A percentile compares a stretch with the other conserved stretches of the same genome.
Evolutionary conservation across 2,329 filamentous ascomycete species (phyloP).

Genomic region (Cladosporium austrohemisphaericum): DNA sequence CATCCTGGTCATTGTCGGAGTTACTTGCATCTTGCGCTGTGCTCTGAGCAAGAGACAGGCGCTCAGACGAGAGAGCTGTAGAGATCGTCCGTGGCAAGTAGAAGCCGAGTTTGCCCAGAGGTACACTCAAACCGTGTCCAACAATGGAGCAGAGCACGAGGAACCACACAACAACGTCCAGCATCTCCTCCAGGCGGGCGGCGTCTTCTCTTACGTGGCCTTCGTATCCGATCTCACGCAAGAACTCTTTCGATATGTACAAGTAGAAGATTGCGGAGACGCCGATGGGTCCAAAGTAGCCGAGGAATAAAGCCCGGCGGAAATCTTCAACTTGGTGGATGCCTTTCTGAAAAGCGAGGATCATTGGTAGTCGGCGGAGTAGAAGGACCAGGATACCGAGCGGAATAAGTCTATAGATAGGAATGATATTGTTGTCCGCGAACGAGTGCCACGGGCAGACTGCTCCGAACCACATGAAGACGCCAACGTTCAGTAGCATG

Average conservation of each 20-base stretch:
- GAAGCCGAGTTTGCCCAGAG: constrained; percentile 62
- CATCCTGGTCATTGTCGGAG: constrained; percentile 14
- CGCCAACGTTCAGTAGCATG: constrained; percentile 83
- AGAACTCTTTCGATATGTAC: constrained; percentile 73
- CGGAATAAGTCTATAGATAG: constrained; percentile 67
- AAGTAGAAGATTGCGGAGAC: constrained; percentile 89
- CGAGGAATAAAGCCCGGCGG: constrained; percentile 77
- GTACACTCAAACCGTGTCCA: constrained; percentile 78
- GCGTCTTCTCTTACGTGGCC: constrained; percentile 64
- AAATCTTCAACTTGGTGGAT: constrained; percentile 75
- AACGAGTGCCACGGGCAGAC: constrained; percentile 78
- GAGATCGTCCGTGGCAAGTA: constrained; percentile 64
- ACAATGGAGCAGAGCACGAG: constrained; percentile 78
- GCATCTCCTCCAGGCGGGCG: constrained; percentile 59
- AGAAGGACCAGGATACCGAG: constrained; percentile 74
- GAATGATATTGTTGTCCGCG: constrained; percentile 62
- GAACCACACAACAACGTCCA: constrained; percentile 80
- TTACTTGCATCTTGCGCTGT: constrained; percentile 15
- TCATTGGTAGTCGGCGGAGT: constrained; percentile 71
- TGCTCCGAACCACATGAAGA: constrained; percentile 90
- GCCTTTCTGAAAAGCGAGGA: constrained; percentile 67
- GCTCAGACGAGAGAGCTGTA: constrained; percentile 44
- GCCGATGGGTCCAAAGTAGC: constrained; percentile 90
- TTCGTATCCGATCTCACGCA: constrained; percentile 56
- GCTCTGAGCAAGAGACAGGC: constrained; percentile 26